Conservation (phyloP, 2,329 filamentous ascomycete species). For the Alternaria angustiovoidea region DNA sequence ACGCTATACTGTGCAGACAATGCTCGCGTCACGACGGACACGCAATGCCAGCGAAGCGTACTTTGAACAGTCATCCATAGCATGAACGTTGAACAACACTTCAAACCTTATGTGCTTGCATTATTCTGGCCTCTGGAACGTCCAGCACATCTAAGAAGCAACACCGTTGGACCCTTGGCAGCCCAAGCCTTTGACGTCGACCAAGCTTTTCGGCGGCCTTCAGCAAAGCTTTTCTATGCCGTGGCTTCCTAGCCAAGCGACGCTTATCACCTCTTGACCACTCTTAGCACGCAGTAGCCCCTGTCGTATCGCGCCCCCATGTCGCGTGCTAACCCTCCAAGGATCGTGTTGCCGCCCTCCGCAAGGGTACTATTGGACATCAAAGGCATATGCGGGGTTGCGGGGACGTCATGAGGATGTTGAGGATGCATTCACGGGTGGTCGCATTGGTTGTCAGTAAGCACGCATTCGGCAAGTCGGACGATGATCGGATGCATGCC, state of each 20-base stretch:
- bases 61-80: too few relatives aligned
- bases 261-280: slow-evolving; percentile 28
- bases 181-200: slow-evolving; percentile 1
- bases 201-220: slow-evolving; percentile 20
- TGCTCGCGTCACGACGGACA: too few relatives aligned
- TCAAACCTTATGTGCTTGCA: too few relatives aligned
- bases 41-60: too few relatives aligned
- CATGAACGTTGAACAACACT: too few relatives aligned
- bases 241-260: slow-evolving; percentile 18
- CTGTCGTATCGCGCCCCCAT: slow-evolving; percentile 3
- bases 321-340: background rate
- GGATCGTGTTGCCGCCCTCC: background rate
- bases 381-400: slow-evolving; percentile 10
- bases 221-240: slow-evolving; percentile 27
- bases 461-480: background rate
- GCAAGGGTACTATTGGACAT: slow-evolving; percentile 9
- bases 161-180: background rate
- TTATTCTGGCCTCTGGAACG: too few relatives aligned
- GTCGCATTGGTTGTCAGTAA: background rate
- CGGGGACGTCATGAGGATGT: slow-evolving; percentile 24
- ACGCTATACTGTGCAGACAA: too few relatives aligned
- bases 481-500: slow-evolving; percentile 3
- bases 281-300: slow-evolving; percentile 10
- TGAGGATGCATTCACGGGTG: slow-evolving; percentile 12
- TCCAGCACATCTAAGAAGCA: too few relatives aligned